phyloP scores from a whole-genome alignment of 2,329 filamentous ascomycete species.

The Talaromyces sp. region DNA sequence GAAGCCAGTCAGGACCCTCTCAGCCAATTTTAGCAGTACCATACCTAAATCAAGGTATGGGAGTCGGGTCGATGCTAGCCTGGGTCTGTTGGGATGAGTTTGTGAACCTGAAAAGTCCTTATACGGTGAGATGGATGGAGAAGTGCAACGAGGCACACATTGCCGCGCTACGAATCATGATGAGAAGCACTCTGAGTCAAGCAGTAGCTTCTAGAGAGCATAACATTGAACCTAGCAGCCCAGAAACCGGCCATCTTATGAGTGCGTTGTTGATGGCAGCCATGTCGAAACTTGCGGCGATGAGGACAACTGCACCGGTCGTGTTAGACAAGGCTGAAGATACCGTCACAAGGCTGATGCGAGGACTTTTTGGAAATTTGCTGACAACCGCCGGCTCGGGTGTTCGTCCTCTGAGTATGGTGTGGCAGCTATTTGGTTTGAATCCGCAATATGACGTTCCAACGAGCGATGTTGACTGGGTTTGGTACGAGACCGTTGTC shows the following conservation, averaged over 20 bases:
- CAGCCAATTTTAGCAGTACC: constrained; percentile 5
- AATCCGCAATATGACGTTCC: constrained; percentile 8
- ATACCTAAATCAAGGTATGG: constrained; percentile 3
- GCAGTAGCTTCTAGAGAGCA: constrained; percentile 8
- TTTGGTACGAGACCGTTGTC: constrained; percentile 4
- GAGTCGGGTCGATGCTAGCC: constrained; percentile 20
- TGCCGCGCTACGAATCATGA: constrained; percentile 3
- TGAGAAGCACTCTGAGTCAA: constrained; percentile 8
- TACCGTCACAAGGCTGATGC: constrained; percentile 23
- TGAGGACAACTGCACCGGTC: constrained; percentile 4
- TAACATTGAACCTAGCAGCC: neutral
- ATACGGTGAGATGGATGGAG: constrained; percentile 22
- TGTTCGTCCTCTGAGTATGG: constrained; percentile 9
- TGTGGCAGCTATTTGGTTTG: constrained; percentile 8
- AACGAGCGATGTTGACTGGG: neutral
- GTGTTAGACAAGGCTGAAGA: constrained; percentile 9
- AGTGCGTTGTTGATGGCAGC: constrained; percentile 18
- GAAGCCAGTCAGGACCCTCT: neutral
- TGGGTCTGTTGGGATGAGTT: constrained; percentile 27
- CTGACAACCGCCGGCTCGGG: constrained; percentile 23
- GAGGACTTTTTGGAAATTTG: constrained; percentile 23
- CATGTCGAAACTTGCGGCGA: constrained; percentile 19
- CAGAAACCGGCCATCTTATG: constrained; percentile 6
- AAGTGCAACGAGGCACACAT: constrained; percentile 12
- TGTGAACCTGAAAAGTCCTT: constrained; percentile 22